These are phyloP conservation scores for sweet orange (Citrus sinensis) DNA, from an alignment of 345 rosid species.

Conservation along the genomic window DVS_A1.0 CM039162.1:21385001-21385500, in stretches of 20 bases:
- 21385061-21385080: constrained; percentile 25
- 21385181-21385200: constrained; percentile 41
- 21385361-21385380: constrained; percentile 37
- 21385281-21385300: constrained; percentile 45
- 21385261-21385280: constrained; percentile 62
- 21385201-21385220: constrained; percentile 29
- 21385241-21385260: constrained; percentile 51
- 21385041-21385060: constrained; percentile 33
- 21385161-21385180: constrained; percentile 36
- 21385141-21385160: constrained; percentile 26
- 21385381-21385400: constrained; percentile 5
- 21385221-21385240: constrained; percentile 42
- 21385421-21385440: constrained; percentile 8
- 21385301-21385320: constrained; percentile 35
- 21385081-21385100: constrained; percentile 32
- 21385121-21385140: constrained; percentile 30
- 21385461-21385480: constrained; percentile 16
- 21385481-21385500: constrained; percentile 29
- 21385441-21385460: constrained; percentile 5
- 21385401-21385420: constrained; percentile 2
- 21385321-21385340: constrained; percentile 51
- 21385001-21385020: constrained; percentile 35
- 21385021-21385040: constrained; percentile 42
- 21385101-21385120: constrained; percentile 39
- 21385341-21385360: constrained; percentile 36